These are phyloP conservation scores for Chlorella sp. DNA, from an alignment of 139 green algal species.

Conservation along the genomic window DNA sequence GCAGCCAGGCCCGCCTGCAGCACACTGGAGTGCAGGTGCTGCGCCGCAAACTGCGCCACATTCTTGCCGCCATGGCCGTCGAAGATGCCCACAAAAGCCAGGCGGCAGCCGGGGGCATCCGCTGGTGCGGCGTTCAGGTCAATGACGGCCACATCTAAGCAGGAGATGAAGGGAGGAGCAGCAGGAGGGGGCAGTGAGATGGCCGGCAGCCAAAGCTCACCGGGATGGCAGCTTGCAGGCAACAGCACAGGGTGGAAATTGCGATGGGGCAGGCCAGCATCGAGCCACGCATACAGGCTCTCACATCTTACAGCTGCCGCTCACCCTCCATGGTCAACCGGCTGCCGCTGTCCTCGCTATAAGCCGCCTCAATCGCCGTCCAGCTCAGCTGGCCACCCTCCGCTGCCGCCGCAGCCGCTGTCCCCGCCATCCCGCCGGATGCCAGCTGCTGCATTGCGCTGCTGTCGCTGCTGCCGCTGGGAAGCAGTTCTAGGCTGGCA, in stretches of 20 bases:
- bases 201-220: neutral
- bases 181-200: neutral
- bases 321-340: conserved; percentile 42
- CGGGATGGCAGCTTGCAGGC: too few relatives aligned
- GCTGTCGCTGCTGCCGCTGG: neutral
- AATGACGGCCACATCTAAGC: conserved; percentile 32
- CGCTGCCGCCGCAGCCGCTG: neutral
- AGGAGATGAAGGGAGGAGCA: too few relatives aligned
- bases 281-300: neutral
- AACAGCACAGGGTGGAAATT: too few relatives aligned
- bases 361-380: neutral
- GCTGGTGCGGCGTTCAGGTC: neutral
- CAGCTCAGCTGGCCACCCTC: neutral
- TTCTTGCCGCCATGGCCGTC: conserved; percentile 63
- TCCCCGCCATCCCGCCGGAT: neutral
- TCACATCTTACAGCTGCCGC: neutral
- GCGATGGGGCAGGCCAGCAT: too few relatives aligned
- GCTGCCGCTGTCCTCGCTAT: conserved; percentile 44
- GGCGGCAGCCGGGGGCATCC: conserved; percentile 16
- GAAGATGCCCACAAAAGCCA: conserved; percentile 55
- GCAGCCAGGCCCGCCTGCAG: conserved; percentile 50
- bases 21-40: conserved; percentile 40
- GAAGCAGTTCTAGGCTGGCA: neutral
- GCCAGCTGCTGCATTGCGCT: neutral
- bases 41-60: conserved; percentile 45